Percentiles rank a stretch among this genome's conserved stretches.
These are phyloP conservation scores for Phytopythium aichiense DNA, from an alignment of 352 stramenopile genomes.

Conservation along the genomic window DNA sequence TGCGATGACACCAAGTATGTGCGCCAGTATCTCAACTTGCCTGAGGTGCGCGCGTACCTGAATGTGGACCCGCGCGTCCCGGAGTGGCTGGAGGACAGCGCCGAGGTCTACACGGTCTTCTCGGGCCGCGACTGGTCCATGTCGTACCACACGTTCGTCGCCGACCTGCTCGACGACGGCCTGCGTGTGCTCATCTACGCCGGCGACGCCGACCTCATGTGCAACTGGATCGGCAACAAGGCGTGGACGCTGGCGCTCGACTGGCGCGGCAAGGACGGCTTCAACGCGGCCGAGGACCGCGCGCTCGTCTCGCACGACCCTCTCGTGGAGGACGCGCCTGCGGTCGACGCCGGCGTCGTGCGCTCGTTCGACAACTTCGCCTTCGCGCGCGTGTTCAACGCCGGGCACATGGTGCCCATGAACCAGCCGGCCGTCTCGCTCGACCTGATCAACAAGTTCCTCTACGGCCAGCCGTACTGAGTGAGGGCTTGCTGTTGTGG, in stretches of 20 bases:
- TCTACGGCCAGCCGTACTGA: conserved; percentile 21
- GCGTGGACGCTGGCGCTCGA: conserved; percentile 90
- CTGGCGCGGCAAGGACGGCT: conserved; percentile 84
- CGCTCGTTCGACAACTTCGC: conserved; percentile 36
- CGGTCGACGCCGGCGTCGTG: conserved; percentile 16
- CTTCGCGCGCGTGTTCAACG: conserved; percentile 48
- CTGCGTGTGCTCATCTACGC: conserved; percentile 92
- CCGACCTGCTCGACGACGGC: conserved; percentile 71
- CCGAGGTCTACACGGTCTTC: conserved; percentile 85
- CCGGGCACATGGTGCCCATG: conserved; percentile 55
- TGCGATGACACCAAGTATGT: conserved; percentile 52
- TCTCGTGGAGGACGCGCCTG: conserved; percentile 10
- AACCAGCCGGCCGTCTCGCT: conserved; percentile 37
- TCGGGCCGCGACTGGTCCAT: conserved; percentile 90
- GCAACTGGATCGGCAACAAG: conserved; percentile 94
- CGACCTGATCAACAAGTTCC: conserved; percentile 51
- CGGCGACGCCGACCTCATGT: conserved; percentile 95
- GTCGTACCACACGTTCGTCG: conserved; percentile 80
- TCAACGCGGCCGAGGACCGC: conserved; percentile 42
- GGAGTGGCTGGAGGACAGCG: conserved; percentile 87
- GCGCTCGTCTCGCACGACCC: conserved; percentile 26
- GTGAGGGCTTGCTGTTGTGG: no score
- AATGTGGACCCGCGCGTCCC: conserved; percentile 22
- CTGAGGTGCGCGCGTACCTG: conserved; percentile 27
- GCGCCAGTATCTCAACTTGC: conserved; percentile 56